Evolutionary conservation across 768 basidiomycete genomes (phyloP).

Genomic region (Phlebiopsis gigantea): DNA sequence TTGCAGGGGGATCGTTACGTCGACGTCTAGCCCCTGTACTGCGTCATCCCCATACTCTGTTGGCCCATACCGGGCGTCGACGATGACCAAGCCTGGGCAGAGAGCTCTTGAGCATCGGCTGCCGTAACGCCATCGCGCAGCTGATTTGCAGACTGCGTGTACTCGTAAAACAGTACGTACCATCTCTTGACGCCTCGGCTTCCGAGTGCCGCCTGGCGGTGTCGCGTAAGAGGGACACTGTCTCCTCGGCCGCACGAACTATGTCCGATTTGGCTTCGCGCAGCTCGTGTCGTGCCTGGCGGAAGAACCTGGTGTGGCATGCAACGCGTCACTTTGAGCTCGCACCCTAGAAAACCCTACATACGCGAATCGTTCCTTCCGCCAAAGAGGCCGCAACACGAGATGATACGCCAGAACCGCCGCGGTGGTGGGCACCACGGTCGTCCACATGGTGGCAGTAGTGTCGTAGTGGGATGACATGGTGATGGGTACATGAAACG

Average conservation of each 20-base stretch:
- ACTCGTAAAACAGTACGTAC: conserved; percentile 36
- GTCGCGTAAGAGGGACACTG: conserved; percentile 58
- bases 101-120: conserved; percentile 11
- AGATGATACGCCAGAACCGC: conserved; percentile 52
- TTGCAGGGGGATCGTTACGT: conserved; percentile 81
- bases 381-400: conserved; percentile 50
- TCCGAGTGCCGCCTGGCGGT: conserved; percentile 59
- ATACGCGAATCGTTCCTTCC: conserved; percentile 48
- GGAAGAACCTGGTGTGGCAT: conserved; percentile 51
- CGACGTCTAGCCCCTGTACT: conserved; percentile 52
- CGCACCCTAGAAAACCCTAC: conserved; percentile 17
- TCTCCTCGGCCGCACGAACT: conserved; percentile 59
- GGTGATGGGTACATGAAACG: conserved; percentile 50
- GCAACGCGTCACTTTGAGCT: not conserved
- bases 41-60: conserved; percentile 40
- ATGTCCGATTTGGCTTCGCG: conserved; percentile 61
- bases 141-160: too few relatives aligned
- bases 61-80: conserved; percentile 66
- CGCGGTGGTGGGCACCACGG: conserved; percentile 50
- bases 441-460: conserved; percentile 43
- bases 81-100: conserved; percentile 63
- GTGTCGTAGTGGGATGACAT: conserved; percentile 46
- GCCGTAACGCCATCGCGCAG: not conserved
- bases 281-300: conserved; percentile 53
- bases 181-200: conserved; percentile 61